These are phyloP conservation scores for Candida sp. DNA, from an alignment of 1,139 yeast species.

Conservation along the genomic window DNA sequence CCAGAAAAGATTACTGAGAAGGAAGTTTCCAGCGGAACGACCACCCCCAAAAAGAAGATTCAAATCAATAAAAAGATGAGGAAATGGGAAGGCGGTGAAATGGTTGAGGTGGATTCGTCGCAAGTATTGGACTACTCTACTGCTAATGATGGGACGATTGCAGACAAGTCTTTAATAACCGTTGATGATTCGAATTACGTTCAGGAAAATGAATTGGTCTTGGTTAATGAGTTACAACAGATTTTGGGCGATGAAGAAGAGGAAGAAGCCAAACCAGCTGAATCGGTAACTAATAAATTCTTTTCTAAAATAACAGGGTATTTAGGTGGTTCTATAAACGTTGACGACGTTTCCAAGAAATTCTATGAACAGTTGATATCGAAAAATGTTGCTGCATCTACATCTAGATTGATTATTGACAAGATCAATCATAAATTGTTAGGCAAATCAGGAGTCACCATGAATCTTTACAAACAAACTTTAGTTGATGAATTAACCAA, in stretches of 20 bases:
- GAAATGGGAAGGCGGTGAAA: conserved; percentile 42
- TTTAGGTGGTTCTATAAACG: conserved; percentile 35
- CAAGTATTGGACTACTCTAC: conserved; percentile 32
- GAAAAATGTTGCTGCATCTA: conserved; percentile 42
- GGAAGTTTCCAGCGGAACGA: conserved; percentile 13
- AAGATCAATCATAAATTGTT: conserved; percentile 29
- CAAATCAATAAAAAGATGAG: conserved; percentile 34
- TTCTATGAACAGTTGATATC: conserved; percentile 41
- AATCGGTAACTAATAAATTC: conserved; percentile 11
- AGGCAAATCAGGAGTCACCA: conserved; percentile 27
- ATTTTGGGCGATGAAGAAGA: conserved; percentile 28
- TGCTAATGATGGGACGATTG: conserved; percentile 8
- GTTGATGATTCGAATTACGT: conserved; percentile 34
- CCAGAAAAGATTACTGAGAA: conserved; percentile 7
- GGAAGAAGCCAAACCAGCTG: conserved; percentile 2
- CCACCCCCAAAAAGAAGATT: conserved; percentile 10
- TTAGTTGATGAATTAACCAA: conserved; percentile 75
- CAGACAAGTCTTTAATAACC: conserved; percentile 17
- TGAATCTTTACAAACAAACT: conserved; percentile 45
- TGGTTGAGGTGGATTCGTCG: conserved; percentile 24
- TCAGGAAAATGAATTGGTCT: conserved; percentile 37
- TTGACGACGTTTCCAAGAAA: conserved; percentile 39
- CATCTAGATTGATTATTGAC: conserved; percentile 36
- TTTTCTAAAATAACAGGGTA: conserved; percentile 35
- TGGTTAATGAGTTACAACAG: conserved; percentile 42